These are phyloP conservation scores for Triglochin maritima DNA, from an alignment of 106 monocot species.

Conservation along the genomic window DNA sequence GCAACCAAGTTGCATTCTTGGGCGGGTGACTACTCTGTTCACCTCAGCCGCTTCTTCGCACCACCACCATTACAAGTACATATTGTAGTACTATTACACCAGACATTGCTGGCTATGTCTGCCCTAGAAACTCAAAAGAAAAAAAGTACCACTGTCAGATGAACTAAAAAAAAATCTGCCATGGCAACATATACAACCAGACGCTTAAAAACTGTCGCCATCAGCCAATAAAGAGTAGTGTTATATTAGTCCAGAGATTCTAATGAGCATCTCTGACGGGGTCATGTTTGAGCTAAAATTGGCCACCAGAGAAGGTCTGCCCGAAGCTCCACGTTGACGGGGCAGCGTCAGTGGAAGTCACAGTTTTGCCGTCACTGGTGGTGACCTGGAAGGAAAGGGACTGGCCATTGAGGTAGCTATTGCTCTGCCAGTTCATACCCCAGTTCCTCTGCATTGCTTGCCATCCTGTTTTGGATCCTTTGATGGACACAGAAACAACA, in stretches of 20 bases:
- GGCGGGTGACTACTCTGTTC: conserved; percentile 9
- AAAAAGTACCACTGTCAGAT: not conserved
- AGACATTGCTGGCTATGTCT: not conserved
- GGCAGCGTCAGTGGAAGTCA: not conserved
- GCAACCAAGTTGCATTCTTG: conserved; percentile 6
- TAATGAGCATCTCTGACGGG: not conserved
- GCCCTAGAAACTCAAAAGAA: not conserved
- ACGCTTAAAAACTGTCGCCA: not conserved
- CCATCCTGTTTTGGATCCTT: conserved; percentile 11
- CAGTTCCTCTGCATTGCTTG: conserved; percentile 10
- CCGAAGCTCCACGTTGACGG: conserved; percentile 7
- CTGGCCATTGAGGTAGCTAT: conserved; percentile 10
- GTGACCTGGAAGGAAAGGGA: conserved; percentile 12
- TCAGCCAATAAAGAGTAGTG: not conserved
- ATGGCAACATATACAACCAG: not conserved
- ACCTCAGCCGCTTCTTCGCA: conserved; percentile 2
- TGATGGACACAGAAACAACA: conserved; percentile 7
- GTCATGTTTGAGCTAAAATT: conserved; percentile 5
- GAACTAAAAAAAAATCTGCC: not conserved
- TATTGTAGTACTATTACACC: not conserved
- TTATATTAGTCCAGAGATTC: not conserved
- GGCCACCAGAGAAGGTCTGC: conserved; percentile 7
- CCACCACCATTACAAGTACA: not conserved
- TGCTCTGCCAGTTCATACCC: conserved; percentile 15
- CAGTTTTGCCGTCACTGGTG: conserved; percentile 7